Percentiles rank a stretch among this genome's conserved stretches.
Evolutionary conservation across 2,329 filamentous ascomycete species (phyloP).

Genomic region (Sarocladium brachiariae): DNA sequence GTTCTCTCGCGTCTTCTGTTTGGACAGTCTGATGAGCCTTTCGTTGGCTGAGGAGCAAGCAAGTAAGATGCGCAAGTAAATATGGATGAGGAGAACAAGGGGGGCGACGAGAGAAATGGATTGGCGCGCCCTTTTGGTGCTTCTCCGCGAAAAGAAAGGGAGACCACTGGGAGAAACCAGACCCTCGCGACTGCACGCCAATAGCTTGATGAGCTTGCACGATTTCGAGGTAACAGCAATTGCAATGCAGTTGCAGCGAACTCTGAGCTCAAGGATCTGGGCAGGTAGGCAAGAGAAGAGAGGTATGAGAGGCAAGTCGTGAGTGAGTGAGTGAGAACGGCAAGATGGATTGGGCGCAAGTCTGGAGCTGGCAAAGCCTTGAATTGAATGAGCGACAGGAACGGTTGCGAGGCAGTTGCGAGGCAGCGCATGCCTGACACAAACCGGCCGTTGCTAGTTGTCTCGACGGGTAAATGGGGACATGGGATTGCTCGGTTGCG

Average conservation of each 20-base stretch:
- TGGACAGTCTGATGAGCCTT: too few relatives aligned
- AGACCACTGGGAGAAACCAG: background rate
- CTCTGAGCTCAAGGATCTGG: too few relatives aligned
- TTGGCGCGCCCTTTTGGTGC: background rate
- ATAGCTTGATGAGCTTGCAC: too few relatives aligned
- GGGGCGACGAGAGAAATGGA: background rate
- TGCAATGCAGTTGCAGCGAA: too few relatives aligned
- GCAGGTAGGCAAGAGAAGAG: background rate
- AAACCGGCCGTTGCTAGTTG: background rate
- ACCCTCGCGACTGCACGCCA: background rate
- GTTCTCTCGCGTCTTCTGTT: background rate
- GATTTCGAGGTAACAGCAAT: background rate
- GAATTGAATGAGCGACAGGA: background rate
- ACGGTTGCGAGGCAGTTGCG: constrained; percentile 9
- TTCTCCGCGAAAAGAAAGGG: background rate
- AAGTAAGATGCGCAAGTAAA: background rate
- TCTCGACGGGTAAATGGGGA: background rate
- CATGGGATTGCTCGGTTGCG: background rate
- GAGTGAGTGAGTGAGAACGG: background rate
- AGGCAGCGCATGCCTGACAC: constrained; percentile 6
- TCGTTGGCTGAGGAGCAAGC: too few relatives aligned
- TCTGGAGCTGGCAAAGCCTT: background rate
- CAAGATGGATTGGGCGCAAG: background rate
- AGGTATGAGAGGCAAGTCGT: background rate
- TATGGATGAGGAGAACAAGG: background rate